Evolutionary conservation across 345 rosid genomes (phyloP), one percentile per base, ranked within the genome.

Genomic region (Gossypium longicalyx): DNA sequence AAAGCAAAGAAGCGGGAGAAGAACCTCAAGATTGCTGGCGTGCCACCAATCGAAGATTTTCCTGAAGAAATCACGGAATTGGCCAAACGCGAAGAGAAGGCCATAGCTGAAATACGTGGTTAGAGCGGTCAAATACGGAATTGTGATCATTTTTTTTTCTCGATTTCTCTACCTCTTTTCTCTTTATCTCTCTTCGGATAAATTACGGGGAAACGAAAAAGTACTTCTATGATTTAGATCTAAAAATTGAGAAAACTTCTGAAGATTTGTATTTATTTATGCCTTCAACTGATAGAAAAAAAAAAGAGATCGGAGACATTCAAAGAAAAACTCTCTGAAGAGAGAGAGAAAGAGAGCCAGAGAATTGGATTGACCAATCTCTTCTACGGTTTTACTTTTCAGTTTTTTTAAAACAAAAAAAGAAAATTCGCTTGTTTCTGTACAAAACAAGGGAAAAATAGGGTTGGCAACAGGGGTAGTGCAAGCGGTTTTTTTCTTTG

Each of bases 91-190:
- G 76, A 87, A 91, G 78, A 91, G 84, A 81, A 91, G 83, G 3
- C 90, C 97, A 23, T 88, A 91, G 87, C 97, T 90, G 78, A 90
- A 90, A 82, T 90, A 88, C 12, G 97, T 91, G 4, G 87, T 82
- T 69, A 91, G 74, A 43, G 94, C 94, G 22, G 94, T 88, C 16
- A 91, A 74, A 72, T 90, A 91, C 13, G 97, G 94, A 22, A 91
- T 86, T 70, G 90, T 82, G 59, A 90, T 87, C 97, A 91, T 91
- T 41, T 76, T 25, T 76, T 25, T 53, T 48, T 41, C 9, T 49
- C 23, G 22, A 25, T 29, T 70, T 52, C 47, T 52, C 48, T 49
- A 0, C 53, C 73, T 51, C 61, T 17, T 34, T 29, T 25, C 47
- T 70, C 47, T 51, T 34, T 10, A 4, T n/a, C 74, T 53, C 73